Percentiles rank a stretch among this genome's conserved stretches.
Conservation (phyloP, 768 basidiomycete genomes). For the Pisolithus microcarpus region DNA sequence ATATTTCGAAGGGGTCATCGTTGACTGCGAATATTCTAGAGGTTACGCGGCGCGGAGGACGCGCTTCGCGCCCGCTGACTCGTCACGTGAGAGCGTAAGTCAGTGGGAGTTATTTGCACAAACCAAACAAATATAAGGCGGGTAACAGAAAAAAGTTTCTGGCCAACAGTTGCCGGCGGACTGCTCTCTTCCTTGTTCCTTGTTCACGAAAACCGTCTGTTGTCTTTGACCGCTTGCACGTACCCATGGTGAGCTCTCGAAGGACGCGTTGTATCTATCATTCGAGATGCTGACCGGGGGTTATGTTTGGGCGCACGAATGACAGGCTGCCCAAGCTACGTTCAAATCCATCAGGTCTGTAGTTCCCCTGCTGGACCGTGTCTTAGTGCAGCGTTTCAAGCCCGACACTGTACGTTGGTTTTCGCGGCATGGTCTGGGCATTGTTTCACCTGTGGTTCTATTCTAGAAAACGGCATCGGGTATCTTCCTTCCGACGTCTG, state of each 20-base stretch:
- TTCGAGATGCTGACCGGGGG: background rate
- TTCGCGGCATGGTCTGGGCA: background rate
- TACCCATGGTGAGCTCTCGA: conserved; percentile 22
- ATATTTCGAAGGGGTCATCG: no score
- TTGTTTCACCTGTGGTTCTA: background rate
- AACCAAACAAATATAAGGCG: conserved; percentile 18
- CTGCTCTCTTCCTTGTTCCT: conserved; percentile 14
- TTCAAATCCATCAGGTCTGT: conserved; percentile 93
- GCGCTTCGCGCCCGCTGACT: background rate
- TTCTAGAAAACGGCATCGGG: conserved; percentile 94
- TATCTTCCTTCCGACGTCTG: conserved; percentile 90
- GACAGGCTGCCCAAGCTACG: conserved; percentile 80
- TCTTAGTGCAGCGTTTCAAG: conserved; percentile 97
- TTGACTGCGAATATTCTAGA: background rate
- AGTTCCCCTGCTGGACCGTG: conserved; percentile 89
- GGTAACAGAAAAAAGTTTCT: conserved; percentile 12
- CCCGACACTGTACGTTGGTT: conserved; percentile 62
- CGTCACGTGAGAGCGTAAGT: background rate
- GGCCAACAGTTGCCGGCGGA: background rate
- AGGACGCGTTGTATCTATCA: background rate
- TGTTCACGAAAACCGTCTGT: conserved; percentile 17
- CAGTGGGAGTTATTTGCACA: background rate
- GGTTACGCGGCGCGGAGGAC: background rate
- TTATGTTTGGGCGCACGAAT: background rate
- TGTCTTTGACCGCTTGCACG: conserved; percentile 3